A percentile compares a stretch with the other conserved stretches of the same genome.
These are phyloP conservation scores for Leishmania gerbilli DNA, from an alignment of 208 protist genomes.

Conservation along the genomic window DNA sequence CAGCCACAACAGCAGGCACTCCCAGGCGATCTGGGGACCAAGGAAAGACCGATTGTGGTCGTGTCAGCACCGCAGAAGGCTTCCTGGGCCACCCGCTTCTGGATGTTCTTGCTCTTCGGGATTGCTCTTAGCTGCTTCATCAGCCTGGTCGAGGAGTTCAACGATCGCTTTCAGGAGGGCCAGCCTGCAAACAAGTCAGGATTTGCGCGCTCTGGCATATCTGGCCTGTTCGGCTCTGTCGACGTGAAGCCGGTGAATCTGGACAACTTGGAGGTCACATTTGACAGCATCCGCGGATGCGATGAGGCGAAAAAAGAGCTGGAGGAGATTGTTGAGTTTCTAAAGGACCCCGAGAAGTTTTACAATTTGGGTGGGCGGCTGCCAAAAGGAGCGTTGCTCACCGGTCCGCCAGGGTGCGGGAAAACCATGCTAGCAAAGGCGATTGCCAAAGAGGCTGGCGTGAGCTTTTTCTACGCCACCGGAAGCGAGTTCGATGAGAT, in stretches of 20 bases:
- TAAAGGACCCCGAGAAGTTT: conserved; percentile 96
- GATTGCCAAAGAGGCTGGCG: conserved; percentile 93
- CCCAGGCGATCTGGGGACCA: conserved; percentile 65
- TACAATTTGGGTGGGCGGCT: conserved; percentile 94
- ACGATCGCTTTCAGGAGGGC: conserved; percentile 39
- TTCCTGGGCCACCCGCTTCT: conserved; percentile 67
- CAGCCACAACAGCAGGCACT: conserved; percentile 18
- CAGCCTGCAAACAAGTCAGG: conserved; percentile 30
- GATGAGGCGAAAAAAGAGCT: conserved; percentile 94
- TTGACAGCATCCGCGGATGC: conserved; percentile 87
- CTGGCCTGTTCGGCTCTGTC: conserved; percentile 44
- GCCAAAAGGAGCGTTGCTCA: conserved; percentile 96
- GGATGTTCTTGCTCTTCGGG: conserved; percentile 74
- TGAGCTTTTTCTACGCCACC: conserved; percentile 96
- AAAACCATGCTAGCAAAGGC: conserved; percentile 95
- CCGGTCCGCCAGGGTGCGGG: conserved; percentile 97
- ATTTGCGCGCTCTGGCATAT: conserved; percentile 29
- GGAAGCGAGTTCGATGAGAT: conserved; percentile 98
- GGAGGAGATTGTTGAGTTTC: conserved; percentile 93
- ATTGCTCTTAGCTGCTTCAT: conserved; percentile 69
- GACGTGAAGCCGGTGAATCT: conserved; percentile 84
- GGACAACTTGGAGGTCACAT: conserved; percentile 78
- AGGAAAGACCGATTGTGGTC: conserved; percentile 80
- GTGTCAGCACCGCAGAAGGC: conserved; percentile 67
- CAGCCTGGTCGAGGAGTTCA: conserved; percentile 38